Percentiles rank a stretch among this genome's conserved stretches.
These are phyloP conservation scores for Agrocybe pediades DNA, from an alignment of 768 basidiomycete species.

Conservation along the genomic window DNA sequence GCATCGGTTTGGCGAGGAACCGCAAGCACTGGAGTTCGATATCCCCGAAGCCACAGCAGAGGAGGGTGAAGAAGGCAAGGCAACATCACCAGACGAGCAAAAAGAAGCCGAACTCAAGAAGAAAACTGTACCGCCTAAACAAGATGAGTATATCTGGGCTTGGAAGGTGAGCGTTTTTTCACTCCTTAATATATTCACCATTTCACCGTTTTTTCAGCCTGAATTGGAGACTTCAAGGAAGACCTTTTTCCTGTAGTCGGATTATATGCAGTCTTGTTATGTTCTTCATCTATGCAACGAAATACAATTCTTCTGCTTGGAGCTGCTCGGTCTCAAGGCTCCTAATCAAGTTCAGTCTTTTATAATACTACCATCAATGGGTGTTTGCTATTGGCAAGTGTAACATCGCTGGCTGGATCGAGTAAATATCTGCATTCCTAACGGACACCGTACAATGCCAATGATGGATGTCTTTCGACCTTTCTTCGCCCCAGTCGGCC, in stretches of 20 bases:
- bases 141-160: conserved; percentile 83
- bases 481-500: neutral
- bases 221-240: conserved; percentile 88
- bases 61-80: conserved; percentile 33
- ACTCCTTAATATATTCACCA: conserved; percentile 2
- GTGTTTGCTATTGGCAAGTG: too few species aligned
- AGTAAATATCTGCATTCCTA: too few species aligned
- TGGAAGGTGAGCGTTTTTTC: conserved; percentile 72
- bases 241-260: conserved; percentile 80
- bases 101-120: conserved; percentile 20
- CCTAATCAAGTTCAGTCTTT: too few species aligned
- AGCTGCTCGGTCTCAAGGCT: neutral
- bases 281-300: neutral
- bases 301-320: neutral
- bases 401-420: too few species aligned
- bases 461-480: too few species aligned
- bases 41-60: conserved; percentile 24
- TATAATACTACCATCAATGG: too few species aligned
- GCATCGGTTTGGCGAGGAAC: conserved; percentile 63
- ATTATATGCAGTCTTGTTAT: neutral
- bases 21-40: conserved; percentile 58
- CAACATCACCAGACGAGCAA: conserved; percentile 20
- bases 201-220: conserved; percentile 52
- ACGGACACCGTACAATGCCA: too few species aligned
- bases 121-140: conserved; percentile 56